Base-by-base conservation (phyloP, 2,329 filamentous ascomycete species). In the Pyrenophora graminea region DNA sequence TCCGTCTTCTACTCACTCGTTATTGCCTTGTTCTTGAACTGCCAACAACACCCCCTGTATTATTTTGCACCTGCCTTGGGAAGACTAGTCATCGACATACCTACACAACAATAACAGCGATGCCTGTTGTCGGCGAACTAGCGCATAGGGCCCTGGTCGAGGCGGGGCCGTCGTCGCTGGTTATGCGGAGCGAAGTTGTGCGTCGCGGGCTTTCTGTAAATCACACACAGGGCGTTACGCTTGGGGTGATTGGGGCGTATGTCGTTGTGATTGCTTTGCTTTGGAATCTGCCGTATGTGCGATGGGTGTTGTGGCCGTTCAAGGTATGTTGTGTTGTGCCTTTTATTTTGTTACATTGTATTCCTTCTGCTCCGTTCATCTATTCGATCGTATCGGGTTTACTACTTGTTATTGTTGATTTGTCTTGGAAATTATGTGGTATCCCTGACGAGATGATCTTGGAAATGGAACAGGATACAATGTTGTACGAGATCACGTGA, bases 211-310 rank as follows among this genome's bases (percentile, higher is more conserved):
- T 45, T 76, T 89, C 77, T 21, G 84, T 86, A 36, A 87, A 84
- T 58, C 81, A 85, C 65, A 88, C 88, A 2, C 88, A 91, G 64
- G 79, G 80, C 45, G 80, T 90, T 8, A 91, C 88, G 0, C 76
- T 91, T 21, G 87, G 87, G 7, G 77, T 90, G 34, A 89, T 91
- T 61, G 86, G 74, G 7, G 85, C 79, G 31, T 91, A 91, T 72
- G 80, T 88, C 2, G 87, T 90, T 15, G 80, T 81, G 39, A 92
- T 92, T 58, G 88, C 87, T 4, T 78, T 92, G 36, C 77, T 92
- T 3, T 92, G 89, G 89, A 91, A 91, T 73, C 71, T 91, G 1
- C 89, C 89, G 1, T 90, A 90, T 70, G 74, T 92, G n/a, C 80
- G 83, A 48, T 87, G 84, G 80, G 79, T 87, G 1, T 75, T 92